Percentiles rank a stretch among this genome's conserved stretches.
Conservation (phyloP, 352 stramenopile species). For the Phytopythium vexans region DNA sequence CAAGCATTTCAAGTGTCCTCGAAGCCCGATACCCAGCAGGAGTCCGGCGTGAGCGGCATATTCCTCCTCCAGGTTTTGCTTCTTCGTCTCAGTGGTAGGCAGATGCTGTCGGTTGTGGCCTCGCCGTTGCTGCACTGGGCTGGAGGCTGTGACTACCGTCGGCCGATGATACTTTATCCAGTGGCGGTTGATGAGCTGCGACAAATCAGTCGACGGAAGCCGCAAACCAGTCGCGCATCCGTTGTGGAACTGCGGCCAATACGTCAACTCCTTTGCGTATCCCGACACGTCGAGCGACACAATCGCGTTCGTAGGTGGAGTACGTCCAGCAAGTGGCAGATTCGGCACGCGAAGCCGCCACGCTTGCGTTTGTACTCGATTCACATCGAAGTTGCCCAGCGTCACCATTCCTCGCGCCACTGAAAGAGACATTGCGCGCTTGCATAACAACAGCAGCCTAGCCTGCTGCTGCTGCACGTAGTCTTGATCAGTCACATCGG, state of each 20-base stretch:
- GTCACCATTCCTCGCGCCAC: constrained; percentile 97
- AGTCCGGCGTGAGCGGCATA: constrained; percentile 93
- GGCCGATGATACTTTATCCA: constrained; percentile 99
- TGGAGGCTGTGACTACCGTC: constrained; percentile 17
- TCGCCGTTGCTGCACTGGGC: neutral
- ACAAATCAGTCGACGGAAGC: constrained; percentile 67
- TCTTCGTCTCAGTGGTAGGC: constrained; percentile 13
- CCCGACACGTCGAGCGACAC: constrained; percentile 91
- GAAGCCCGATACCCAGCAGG: constrained; percentile 93
- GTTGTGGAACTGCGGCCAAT: constrained; percentile 99
- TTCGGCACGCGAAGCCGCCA: constrained; percentile 89
- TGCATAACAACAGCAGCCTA: constrained; percentile 93
- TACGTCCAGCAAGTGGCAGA: constrained; percentile 91
- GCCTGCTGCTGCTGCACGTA: constrained; percentile 90
- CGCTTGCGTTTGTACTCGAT: constrained; percentile 64
- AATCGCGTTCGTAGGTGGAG: constrained; percentile 92
- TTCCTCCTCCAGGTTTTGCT: constrained; percentile 63
- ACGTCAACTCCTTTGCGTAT: constrained; percentile 87
- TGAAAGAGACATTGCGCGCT: constrained; percentile 90
- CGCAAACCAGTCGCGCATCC: constrained; percentile 94
- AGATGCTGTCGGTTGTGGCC: constrained; percentile 5
- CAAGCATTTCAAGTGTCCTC: constrained; percentile 93
- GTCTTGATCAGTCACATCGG: constrained; percentile 68
- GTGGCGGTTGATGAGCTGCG: constrained; percentile 90
- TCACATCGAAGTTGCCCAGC: constrained; percentile 86